Conservation (phyloP, 257 asterid genomes). For the Nicotiana sylvestris region DNA sequence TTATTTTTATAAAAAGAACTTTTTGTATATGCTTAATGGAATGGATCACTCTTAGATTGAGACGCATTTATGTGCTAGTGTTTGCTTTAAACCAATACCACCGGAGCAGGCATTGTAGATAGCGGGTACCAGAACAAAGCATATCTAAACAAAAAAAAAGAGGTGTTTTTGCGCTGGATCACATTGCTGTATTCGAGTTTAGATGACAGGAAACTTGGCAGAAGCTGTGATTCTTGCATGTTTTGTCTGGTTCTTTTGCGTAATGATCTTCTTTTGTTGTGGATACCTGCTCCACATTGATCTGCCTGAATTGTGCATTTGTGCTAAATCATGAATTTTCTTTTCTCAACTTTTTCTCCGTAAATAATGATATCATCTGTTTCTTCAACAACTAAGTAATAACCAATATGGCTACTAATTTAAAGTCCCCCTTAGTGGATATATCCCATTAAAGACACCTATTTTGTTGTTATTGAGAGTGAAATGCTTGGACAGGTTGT, state of each 20-base stretch:
- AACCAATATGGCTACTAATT: not conserved
- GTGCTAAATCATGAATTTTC: not conserved
- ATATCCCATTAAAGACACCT: not conserved
- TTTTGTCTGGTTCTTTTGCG: not conserved
- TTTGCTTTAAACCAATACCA: not conserved
- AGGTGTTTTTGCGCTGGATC: not conserved
- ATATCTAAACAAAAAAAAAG: not conserved
- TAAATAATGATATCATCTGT: not conserved
- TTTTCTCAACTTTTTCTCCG: not conserved
- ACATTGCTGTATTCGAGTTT: not conserved
- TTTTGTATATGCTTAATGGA: not conserved
- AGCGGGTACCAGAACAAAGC: not conserved
- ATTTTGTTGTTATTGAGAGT: not conserved
- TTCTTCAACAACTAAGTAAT: not conserved
- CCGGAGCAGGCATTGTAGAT: constrained; percentile 6
- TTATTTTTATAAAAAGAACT: too few species aligned
- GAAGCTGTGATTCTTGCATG: constrained; percentile 4
- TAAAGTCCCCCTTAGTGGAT: not conserved
- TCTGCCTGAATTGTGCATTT: not conserved
- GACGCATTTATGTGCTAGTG: not conserved
- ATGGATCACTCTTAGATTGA: not conserved
- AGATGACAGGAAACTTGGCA: not conserved
- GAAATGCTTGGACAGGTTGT: not conserved
- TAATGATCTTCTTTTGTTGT: not conserved
- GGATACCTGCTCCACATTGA: not conserved